Evolutionary conservation across 441 rosid genomes (phyloP), one percentile per base, ranked within the genome.

Genomic region (Daphne laureola): DNA sequence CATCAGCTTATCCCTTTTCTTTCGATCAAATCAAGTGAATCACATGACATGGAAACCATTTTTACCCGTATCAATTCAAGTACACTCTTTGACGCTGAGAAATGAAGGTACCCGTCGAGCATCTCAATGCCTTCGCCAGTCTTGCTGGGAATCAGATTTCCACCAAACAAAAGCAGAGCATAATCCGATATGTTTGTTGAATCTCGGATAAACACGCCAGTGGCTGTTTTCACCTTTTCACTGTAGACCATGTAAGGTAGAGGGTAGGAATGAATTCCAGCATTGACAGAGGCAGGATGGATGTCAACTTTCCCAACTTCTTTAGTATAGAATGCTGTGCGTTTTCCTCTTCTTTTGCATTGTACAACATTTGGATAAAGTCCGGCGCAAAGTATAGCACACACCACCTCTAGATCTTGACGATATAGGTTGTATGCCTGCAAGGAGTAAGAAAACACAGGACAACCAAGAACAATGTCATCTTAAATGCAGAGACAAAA

Each of bases 291-390:
- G 51, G 83, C 89, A 9, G 96, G 98, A 73, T 92, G 98, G 44
- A 92, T 77, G 65, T 84, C 94, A 36, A 92, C 97, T 72, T 86
- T 85, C 58, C 98, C 97, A n/a, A 86, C 81, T 72, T 92, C 98
- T 75, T 89, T 92, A 12, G 96, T 82, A 76, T 82, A 89, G 67
- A 89, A 80, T 26, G 82, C 94, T 0, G 79, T 81, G 15, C 98
- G 87, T 59, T 92, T 92, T 65, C 98, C 98, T 75, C 88, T 80
- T 69, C 87, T 82, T 76, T 92, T 86, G 85, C 98, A 92, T 57
- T 86, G 98, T 69, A 92, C 95, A 48, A 89, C 95, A 51, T 89
- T 92, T 58, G 98, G 98, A 75, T 80, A 92, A 59, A 92, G 92
- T 49, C 98, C 98, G 14, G 96, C 98, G 66, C 94, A 92, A 46